Conservation (phyloP, 2,329 filamentous ascomycete genomes). For the Zymoseptoria crescenta region DNA sequence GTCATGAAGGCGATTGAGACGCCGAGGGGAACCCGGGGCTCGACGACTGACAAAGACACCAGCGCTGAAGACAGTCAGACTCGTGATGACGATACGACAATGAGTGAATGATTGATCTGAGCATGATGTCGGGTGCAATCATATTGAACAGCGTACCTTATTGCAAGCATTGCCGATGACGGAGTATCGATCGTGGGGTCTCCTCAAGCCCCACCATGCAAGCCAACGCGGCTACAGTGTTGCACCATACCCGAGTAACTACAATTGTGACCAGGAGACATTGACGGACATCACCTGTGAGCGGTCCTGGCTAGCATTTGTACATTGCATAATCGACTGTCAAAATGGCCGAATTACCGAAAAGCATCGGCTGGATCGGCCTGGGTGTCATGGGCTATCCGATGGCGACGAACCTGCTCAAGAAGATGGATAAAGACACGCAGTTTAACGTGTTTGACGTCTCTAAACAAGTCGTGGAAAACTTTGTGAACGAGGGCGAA, state of each 20-base stretch:
- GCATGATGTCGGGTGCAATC: not conserved
- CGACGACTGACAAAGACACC: not conserved
- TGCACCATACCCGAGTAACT: not conserved
- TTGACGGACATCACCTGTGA: not conserved
- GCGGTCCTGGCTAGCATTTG: not conserved
- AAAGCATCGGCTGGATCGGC: constrained; percentile 44
- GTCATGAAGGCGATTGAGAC: constrained; percentile 41
- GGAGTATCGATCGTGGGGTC: not conserved
- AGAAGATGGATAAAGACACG: constrained; percentile 38
- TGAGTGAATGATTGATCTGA: not conserved
- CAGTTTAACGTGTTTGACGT: constrained; percentile 46
- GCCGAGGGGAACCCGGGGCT: constrained; percentile 18
- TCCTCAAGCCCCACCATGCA: not conserved
- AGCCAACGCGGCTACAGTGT: not conserved
- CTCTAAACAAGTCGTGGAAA: constrained; percentile 35
- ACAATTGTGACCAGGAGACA: not conserved
- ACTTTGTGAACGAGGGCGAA: constrained; percentile 36
- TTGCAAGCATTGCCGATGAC: not conserved
- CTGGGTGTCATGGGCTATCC: constrained; percentile 50
- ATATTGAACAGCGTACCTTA: not conserved
- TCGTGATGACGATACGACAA: not conserved
- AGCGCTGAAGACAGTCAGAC: not conserved
- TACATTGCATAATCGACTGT: not conserved
- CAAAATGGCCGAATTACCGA: constrained; percentile 21
- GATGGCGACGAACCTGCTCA: constrained; percentile 45